Base-by-base conservation (phyloP, 805 yeast species). In the Alloascoidea hylecoeti region DNA sequence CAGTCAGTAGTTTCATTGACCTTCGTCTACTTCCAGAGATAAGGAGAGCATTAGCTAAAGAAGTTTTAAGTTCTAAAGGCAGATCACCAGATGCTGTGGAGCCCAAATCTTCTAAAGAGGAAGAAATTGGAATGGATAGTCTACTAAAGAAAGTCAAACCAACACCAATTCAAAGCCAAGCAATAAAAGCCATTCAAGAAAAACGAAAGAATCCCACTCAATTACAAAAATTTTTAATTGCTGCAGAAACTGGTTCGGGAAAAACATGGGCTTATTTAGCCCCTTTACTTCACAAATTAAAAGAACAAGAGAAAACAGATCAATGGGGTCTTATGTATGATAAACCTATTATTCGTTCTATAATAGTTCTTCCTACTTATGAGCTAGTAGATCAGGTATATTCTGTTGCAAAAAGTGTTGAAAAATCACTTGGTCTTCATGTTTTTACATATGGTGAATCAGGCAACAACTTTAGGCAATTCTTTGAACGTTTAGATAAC, bases 221-320 rank as follows among this genome's bases (percentile, higher is more conserved):
- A 41, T 48, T 75, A 36, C 74, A 75, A 45, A 68, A 78, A 1
- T 84, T 73, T 61, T 73, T 92, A 2, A 56, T 89, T 39, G 96
- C 97, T 0, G 95, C 96, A 2, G 97, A 92, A 53, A 89, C 98
- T 0, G 98, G 98, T 0, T 80, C 95, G 0, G 98, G 98, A 5
- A 89, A 89, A 52, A 89, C 98, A 0, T 75, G 95, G 76, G 86
- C 96, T 0, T 89, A 88, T 50, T 52, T 92, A 42, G 74, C 81
- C 0, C 88, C 95, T 0, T 44, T 89, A 27, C 44, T 88, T 30
- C 79, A 84, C 36, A 73, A 71, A 44, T 56, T 88, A 44, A 70
- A 74, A 42, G 75, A 77, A 41, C 73, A 70, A 37, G 76, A 78
- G 40, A 38, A 38, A 9, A 51, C 56, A 0, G 64, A 60, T 3